These are phyloP conservation scores for Colletotrichum agaves DNA, from an alignment of 2,329 filamentous ascomycete genomes.

Conservation along the genomic window DNA sequence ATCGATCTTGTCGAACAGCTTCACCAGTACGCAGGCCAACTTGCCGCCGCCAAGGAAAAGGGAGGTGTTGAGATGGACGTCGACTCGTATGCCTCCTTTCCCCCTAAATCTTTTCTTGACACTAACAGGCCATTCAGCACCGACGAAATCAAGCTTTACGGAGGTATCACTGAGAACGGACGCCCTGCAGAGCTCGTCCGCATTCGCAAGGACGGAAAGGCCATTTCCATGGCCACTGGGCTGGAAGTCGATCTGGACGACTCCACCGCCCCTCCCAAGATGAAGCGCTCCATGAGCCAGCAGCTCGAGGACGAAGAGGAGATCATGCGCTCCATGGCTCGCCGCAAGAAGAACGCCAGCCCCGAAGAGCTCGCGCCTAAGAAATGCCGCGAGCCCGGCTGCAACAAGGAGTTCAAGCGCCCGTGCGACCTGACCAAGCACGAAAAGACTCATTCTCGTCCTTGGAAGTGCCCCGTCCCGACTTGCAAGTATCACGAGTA, in stretches of 20 bases:
- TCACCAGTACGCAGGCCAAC: conserved; percentile 85
- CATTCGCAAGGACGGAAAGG: conserved; percentile 81
- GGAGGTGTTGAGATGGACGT: conserved; percentile 69
- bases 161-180: conserved; percentile 84
- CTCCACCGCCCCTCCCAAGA: conserved; percentile 58
- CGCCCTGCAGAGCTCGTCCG: conserved; percentile 86
- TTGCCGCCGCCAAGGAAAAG: conserved; percentile 79
- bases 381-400: conserved; percentile 78
- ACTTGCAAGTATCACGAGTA: conserved; percentile 90
- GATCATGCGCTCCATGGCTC: conserved; percentile 92
- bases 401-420: conserved; percentile 93
- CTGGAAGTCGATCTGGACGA: conserved; percentile 68
- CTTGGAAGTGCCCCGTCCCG: conserved; percentile 88
- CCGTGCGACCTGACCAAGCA: conserved; percentile 99
- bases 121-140: conserved; percentile 45
- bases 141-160: conserved; percentile 82
- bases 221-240: conserved; percentile 80
- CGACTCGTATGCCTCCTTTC: conserved; percentile 61
- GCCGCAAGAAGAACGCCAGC: conserved; percentile 91
- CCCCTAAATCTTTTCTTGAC: neutral
- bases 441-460: conserved; percentile 95
- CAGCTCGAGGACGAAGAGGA: conserved; percentile 82
- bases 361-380: conserved; percentile 85
- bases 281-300: conserved; percentile 75
- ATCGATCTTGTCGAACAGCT: conserved; percentile 97